Base-by-base conservation (phyloP, 495 filamentous ascomycete species). In the Eremomyces bilateralis region DNA sequence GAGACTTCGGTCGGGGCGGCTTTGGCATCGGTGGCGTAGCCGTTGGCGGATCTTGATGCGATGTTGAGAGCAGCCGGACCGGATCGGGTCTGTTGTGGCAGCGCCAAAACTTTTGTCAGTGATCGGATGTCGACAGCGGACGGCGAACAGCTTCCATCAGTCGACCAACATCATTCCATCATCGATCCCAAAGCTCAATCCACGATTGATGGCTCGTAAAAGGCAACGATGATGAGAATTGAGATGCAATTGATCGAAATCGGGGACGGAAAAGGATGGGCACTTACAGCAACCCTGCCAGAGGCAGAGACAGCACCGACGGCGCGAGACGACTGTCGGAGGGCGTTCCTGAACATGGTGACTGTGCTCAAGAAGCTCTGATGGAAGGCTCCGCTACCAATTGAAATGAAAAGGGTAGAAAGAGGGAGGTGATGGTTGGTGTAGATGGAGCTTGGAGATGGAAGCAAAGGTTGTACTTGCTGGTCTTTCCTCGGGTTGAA, bases 1-100 rank as follows among this genome's bases (percentile, higher is more conserved):
- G 90, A 93, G 45, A 97, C 88, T 67, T 97, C 88, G 46, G 88
- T 95, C 47, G 88, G 88, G 18, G 80, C 61, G 46, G 88, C 84
- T 67, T 94, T 94, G 39, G 81, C 80, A 59, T 91, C 83, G 59
- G 70, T 66, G 52, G 85, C 85, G 65, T 92, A 97, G 58, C 69
- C 69, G 59, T 88, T 79, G 57, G 72, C 62, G 59, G 90, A 77
- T 60, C 78, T 65, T 52, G 73, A 64, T 50, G 68, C 62, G 53
- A 66, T 64, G 68, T 69, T 71, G 60, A 75, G 52, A 56, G 66
- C 64, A 46, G 69, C 69, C 60, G 84, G 76, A 64, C 72, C 70
- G 68, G 76, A 75, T 73, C 81, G 81, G 64, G 71, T 70, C 82
- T 85, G 54, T 40, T 44, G 41, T 47, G 49, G 21, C 42, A n/a